phyloP scores from a whole-genome alignment of 352 stramenopile species.

The Peronospora farinosa region DNA sequence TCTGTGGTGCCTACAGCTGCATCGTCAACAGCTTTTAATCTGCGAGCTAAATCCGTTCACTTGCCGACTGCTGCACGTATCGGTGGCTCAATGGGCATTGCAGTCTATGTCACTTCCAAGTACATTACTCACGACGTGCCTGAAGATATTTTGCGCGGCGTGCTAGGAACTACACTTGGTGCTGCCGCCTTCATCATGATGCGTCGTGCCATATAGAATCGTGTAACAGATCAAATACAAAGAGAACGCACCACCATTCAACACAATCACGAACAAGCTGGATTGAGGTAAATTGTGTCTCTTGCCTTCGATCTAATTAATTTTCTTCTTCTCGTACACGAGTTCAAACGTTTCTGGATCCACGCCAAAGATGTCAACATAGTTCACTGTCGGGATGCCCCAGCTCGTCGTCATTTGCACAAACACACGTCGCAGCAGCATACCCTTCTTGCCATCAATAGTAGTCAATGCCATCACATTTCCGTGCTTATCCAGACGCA shows the following conservation, averaged over 20 bases:
- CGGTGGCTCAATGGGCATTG: constrained; percentile 51
- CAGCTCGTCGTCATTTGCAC: constrained; percentile 81
- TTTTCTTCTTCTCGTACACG: constrained; percentile 83
- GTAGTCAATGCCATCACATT: constrained; percentile 57
- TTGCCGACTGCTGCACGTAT: constrained; percentile 61
- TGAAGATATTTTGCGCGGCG: constrained; percentile 62
- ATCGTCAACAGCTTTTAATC: constrained; percentile 77
- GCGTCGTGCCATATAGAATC: constrained; percentile 54
- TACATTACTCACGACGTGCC: constrained; percentile 75
- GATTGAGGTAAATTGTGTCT: constrained; percentile 6
- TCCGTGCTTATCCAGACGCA: constrained; percentile 52
- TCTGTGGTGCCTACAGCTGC: constrained; percentile 74
- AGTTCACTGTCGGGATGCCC: constrained; percentile 76
- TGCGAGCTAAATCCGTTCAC: constrained; percentile 74
- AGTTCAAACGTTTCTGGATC: constrained; percentile 47
- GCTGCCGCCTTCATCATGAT: constrained; percentile 77
- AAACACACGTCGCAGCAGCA: constrained; percentile 71
- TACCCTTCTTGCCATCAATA: constrained; percentile 57
- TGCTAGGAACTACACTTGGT: constrained; percentile 65
- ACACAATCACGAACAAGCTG: constrained; percentile 11
- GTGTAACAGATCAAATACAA: constrained; percentile 11
- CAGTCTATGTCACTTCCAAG: constrained; percentile 77
- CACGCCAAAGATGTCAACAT: constrained; percentile 77
- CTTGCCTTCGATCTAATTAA: constrained; percentile 37
- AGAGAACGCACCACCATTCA: constrained; percentile 22